A percentile compares a stretch with the other conserved stretches of the same genome.
These are phyloP conservation scores for Byssochlamys sp. DNA, from an alignment of 2,329 filamentous ascomycete genomes.

Conservation along the genomic window DNA sequence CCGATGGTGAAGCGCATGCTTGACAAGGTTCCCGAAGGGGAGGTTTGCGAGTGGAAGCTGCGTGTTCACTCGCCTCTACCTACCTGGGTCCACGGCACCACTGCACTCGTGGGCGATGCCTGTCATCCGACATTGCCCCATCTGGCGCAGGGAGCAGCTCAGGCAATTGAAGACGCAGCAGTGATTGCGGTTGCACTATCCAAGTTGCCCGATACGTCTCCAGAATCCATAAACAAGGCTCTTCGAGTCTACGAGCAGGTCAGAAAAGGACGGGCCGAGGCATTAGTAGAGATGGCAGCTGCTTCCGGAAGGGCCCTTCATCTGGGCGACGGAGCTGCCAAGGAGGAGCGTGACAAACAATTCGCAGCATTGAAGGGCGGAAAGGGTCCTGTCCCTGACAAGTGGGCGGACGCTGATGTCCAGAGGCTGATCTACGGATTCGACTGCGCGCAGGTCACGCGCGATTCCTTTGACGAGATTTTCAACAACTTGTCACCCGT, in stretches of 20 bases:
- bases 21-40: conserved; percentile 52
- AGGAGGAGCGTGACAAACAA: conserved; percentile 48
- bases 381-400: conserved; percentile 46
- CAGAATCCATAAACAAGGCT: conserved; percentile 42
- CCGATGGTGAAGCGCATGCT: conserved; percentile 53
- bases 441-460: conserved; percentile 50
- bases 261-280: conserved; percentile 48
- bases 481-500: conserved; percentile 15
- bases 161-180: conserved; percentile 55
- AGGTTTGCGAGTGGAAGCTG: conserved; percentile 59
- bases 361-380: conserved; percentile 45
- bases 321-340: conserved; percentile 49
- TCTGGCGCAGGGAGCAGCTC: conserved; percentile 55
- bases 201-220: conserved; percentile 38
- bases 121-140: conserved; percentile 57
- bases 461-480: conserved; percentile 44
- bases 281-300: conserved; percentile 48
- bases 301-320: conserved; percentile 47
- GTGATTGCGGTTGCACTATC: conserved; percentile 46
- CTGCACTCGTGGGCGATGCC: conserved; percentile 50
- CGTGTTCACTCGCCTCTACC: conserved; percentile 52
- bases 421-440: conserved; percentile 58
- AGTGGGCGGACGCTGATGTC: conserved; percentile 62
- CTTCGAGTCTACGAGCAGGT: conserved; percentile 48
- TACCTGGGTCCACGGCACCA: conserved; percentile 49